Conservation (phyloP, 371 early-diverging fungal genomes). For the Lichtheimia ornata region DNA sequence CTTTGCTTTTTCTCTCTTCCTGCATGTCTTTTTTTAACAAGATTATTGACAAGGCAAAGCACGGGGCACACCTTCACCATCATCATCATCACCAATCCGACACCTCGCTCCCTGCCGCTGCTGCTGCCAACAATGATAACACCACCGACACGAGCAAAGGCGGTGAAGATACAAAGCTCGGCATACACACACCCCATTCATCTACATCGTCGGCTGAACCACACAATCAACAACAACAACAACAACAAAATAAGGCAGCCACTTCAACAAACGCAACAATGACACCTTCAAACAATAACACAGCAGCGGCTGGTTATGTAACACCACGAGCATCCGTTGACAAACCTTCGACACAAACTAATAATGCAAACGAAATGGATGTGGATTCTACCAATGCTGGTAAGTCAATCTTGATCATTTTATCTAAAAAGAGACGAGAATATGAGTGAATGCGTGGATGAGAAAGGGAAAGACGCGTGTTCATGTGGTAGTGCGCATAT, state of each 20-base stretch:
- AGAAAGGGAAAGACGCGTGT: conserved; percentile 9
- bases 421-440: neutral
- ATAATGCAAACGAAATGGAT: conserved; percentile 7
- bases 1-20: conserved; percentile 5
- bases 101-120: too few relatives aligned
- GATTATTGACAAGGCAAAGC: conserved; percentile 27
- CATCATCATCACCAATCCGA: conserved; percentile 5
- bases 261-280: neutral
- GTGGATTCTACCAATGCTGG: conserved; percentile 4
- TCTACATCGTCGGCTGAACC: conserved; percentile 10
- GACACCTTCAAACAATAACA: conserved; percentile 7
- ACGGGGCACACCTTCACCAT: conserved; percentile 12
- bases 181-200: conserved; percentile 16
- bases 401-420: conserved; percentile 5
- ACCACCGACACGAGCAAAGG: conserved; percentile 4
- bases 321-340: conserved; percentile 18
- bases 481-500: neutral
- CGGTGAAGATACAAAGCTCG: neutral
- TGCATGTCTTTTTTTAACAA: conserved; percentile 29
- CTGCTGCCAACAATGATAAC: neutral
- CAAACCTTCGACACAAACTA: neutral
- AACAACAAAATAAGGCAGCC: too few relatives aligned
- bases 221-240: neutral
- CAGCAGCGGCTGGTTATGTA: conserved; percentile 14
- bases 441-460: neutral